Evolutionary conservation across 352 stramenopile species (phyloP).

Genomic region (Phytophthora colocasiae): DNA sequence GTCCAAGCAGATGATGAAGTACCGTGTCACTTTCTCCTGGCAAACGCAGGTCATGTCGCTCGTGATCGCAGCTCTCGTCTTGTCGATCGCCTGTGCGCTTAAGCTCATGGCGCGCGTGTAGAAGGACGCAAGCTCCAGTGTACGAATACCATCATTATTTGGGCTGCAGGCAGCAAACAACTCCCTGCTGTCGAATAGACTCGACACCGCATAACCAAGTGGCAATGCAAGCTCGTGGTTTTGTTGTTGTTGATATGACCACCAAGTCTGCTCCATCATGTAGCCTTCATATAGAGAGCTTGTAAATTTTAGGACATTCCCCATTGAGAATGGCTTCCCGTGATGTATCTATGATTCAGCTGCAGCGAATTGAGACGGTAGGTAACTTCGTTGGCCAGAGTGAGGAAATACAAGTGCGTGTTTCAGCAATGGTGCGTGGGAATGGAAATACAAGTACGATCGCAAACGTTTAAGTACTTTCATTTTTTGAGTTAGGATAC

Average conservation of each 20-base stretch:
- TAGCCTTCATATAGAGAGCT: too few relatives aligned
- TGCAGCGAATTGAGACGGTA: not conserved
- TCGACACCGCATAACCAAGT: slow-evolving; percentile 17
- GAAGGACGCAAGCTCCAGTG: slow-evolving; percentile 29
- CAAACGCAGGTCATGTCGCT: slow-evolving; percentile 30
- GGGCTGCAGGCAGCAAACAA: not conserved
- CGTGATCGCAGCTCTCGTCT: slow-evolving; percentile 24
- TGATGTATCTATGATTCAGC: slow-evolving; percentile 1
- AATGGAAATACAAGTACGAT: too few relatives aligned
- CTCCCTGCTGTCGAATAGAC: slow-evolving; percentile 13
- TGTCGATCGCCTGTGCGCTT: slow-evolving; percentile 26
- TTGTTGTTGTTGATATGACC: slow-evolving; percentile 5
- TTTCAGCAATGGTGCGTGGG: too few relatives aligned
- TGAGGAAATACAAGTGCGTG: too few relatives aligned
- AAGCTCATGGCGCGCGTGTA: slow-evolving; percentile 30
- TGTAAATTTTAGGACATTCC: too few relatives aligned
- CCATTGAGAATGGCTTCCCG: not conserved
- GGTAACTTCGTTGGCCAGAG: too few relatives aligned
- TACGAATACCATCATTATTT: slow-evolving; percentile 41
- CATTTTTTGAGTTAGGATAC: too few relatives aligned
- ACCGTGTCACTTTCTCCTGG: slow-evolving; percentile 24
- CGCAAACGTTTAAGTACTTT: too few relatives aligned
- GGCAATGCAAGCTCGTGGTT: slow-evolving; percentile 22
- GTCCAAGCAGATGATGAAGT: slow-evolving; percentile 13
- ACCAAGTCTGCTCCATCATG: too few relatives aligned